Base-by-base conservation (phyloP, 495 filamentous ascomycete species). In the Chaetomidium leptoderma region DNA sequence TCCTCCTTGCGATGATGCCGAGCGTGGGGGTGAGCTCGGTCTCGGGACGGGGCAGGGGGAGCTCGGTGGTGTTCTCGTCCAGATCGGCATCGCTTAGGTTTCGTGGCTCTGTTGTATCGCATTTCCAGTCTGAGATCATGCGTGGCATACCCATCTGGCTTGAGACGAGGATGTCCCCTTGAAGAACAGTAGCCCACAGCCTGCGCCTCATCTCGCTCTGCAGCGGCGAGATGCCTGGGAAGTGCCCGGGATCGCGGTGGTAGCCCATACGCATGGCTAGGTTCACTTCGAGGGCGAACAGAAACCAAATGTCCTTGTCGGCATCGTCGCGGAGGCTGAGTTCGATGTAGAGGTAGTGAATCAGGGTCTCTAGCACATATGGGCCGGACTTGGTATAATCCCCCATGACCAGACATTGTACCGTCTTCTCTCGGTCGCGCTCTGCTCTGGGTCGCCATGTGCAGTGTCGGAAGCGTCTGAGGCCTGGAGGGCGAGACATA, bases 181-280 rank as follows among this genome's bases (percentile, higher is more conserved):
- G 67, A 7, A 49, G 43, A 11, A 76, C 57, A 7, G 70, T 53
- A 2, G 58, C 51, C 74, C 74, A 76, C 10, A 70, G 24, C 19
- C 72, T 63, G 4, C 74, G 60, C n/a, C 74, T 60, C 62, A 72
- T 69, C 46, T 76, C 71, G 2, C 70, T 67, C 17, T 71, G 65
- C 42, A 67, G 70, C 1, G 67, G 61, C 1, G 71, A 61, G 24
- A 75, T 70, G 24, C 58, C 64, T 1, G 67, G 59, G 36, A 69
- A 73, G 58, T 76, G 70, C 6, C 55, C 62, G 2, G 71, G 67
- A 39, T 76, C 74, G 1, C 72, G 69, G 47, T 76, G 74, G 33
- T 72, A 63, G 4, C 74, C 74, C 70, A 72, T 72, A 35, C 70
- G 70, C 67, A 76, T 71, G 11, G 72, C 69, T 4, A 74, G 62